Evolutionary conservation across 116 monocot genomes (phyloP).

Genomic region (Cymodocea nodosa): DNA sequence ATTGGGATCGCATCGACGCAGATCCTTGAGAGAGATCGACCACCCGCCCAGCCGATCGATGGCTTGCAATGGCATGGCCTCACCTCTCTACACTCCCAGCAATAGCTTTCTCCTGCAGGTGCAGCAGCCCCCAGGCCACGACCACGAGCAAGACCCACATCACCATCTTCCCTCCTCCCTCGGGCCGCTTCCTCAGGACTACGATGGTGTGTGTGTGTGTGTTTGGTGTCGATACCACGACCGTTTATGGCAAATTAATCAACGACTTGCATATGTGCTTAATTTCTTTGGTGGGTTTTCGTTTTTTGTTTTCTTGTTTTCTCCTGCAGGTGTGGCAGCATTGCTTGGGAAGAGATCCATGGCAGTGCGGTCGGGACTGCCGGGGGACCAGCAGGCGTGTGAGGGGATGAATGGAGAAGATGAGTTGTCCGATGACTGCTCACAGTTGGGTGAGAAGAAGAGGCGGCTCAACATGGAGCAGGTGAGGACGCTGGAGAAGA

Average conservation of each 20-base stretch:
- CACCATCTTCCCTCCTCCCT: conserved; percentile 6
- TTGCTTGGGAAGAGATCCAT: conserved; percentile 58
- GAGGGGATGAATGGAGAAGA: conserved; percentile 41
- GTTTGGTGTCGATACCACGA: neutral
- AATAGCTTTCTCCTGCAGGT: conserved; percentile 36
- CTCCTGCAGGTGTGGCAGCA: conserved; percentile 16
- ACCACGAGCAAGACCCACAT: conserved; percentile 5
- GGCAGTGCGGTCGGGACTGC: conserved; percentile 30
- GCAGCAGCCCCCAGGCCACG: conserved; percentile 16
- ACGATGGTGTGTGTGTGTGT: conserved; percentile 5
- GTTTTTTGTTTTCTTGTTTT: too few relatives aligned
- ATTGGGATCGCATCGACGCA: neutral
- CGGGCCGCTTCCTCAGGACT: conserved; percentile 17
- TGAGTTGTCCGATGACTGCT: conserved; percentile 67
- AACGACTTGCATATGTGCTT: too few relatives aligned
- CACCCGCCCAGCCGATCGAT: neutral
- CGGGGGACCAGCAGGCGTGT: conserved; percentile 16
- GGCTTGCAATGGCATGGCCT: conserved; percentile 40
- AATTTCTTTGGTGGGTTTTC: too few relatives aligned
- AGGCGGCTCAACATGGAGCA: conserved; percentile 88
- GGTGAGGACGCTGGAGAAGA: conserved; percentile 90
- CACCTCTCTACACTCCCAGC: conserved; percentile 37
- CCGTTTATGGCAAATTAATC: too few relatives aligned
- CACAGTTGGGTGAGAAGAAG: conserved; percentile 67
- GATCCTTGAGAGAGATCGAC: neutral